A percentile compares a stretch with the other conserved stretches of the same genome.
phyloP scores from a whole-genome alignment of 306 rosid genomes.

The Echinosophora koreensis region DNA sequence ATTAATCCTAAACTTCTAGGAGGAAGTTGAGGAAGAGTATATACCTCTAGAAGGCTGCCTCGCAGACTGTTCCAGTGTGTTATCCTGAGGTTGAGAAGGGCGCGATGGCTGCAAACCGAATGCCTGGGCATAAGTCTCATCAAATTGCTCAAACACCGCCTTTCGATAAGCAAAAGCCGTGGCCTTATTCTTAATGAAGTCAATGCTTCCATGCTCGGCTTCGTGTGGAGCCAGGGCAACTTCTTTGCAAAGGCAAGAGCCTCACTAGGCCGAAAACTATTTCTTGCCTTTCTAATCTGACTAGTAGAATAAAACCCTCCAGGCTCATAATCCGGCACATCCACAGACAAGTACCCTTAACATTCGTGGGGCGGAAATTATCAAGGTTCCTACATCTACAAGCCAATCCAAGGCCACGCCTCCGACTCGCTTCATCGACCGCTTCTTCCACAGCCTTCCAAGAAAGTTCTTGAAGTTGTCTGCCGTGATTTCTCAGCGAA shows the following conservation, averaged over 20 bases:
- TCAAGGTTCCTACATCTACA: conserved; percentile 78
- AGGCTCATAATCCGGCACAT: conserved; percentile 86
- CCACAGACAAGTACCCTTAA: conserved; percentile 75
- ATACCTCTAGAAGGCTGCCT: conserved; percentile 83
- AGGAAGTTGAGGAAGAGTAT: conserved; percentile 22
- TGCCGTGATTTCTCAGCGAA: conserved; percentile 85
- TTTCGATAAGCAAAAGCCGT: conserved; percentile 64
- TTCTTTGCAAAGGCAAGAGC: conserved; percentile 73
- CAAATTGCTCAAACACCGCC: conserved; percentile 85
- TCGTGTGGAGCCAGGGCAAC: conserved; percentile 67
- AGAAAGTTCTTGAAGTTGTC: conserved; percentile 63
- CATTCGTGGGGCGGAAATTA: conserved; percentile 62
- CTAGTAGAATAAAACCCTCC: conserved; percentile 72
- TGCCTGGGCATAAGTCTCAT: conserved; percentile 97
- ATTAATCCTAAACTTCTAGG: conserved; percentile 1
- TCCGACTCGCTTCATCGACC: conserved; percentile 79
- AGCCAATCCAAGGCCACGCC: conserved; percentile 72
- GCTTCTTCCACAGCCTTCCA: conserved; percentile 96
- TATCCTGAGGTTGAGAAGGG: conserved; percentile 52
- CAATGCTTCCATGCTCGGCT: conserved; percentile 61
- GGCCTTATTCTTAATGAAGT: conserved; percentile 70
- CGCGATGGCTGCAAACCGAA: conserved; percentile 73
- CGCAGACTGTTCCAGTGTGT: conserved; percentile 46
- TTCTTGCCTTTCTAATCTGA: conserved; percentile 74
- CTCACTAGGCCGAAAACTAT: conserved; percentile 65